These are phyloP conservation scores for Amanita rimosa DNA, from an alignment of 768 basidiomycete species.

Conservation along the genomic window DNA sequence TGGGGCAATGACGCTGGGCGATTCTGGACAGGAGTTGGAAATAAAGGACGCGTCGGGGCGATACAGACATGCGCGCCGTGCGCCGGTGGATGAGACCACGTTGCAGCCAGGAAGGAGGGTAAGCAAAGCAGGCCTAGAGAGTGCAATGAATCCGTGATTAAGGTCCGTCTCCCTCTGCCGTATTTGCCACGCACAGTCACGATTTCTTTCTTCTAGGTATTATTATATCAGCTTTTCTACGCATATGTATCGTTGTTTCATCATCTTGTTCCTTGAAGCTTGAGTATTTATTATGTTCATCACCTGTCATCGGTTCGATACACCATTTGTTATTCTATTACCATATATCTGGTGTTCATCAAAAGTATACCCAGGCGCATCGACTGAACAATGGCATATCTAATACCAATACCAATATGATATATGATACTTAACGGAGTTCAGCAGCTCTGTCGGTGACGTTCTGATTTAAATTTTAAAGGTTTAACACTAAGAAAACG, in stretches of 20 bases:
- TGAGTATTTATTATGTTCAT: conserved; percentile 1
- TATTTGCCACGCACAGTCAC: neutral
- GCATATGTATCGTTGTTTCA: neutral
- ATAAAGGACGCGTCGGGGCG: conserved; percentile 78
- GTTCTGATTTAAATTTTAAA: too few species aligned
- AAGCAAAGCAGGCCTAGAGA: conserved; percentile 90
- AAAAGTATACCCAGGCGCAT: neutral
- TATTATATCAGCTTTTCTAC: conserved; percentile 3
- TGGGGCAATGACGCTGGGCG: conserved; percentile 37
- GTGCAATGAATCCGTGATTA: conserved; percentile 19
- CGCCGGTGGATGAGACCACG: conserved; percentile 82
- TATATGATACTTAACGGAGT: neutral
- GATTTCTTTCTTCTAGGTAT: conserved; percentile 7
- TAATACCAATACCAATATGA: neutral
- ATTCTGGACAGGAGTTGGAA: conserved; percentile 77
- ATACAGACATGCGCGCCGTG: conserved; percentile 78
- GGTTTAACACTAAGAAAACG: too few species aligned
- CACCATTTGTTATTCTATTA: neutral
- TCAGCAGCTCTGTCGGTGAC: too few species aligned
- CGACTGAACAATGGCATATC: neutral
- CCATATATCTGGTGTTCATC: neutral
- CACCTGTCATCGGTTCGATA: neutral
- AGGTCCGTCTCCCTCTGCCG: neutral
- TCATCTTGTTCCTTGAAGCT: neutral
- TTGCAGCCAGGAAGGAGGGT: conserved; percentile 84